Conservation (phyloP, 164 flowering plant species). For the Magnolia sinica region DNA sequence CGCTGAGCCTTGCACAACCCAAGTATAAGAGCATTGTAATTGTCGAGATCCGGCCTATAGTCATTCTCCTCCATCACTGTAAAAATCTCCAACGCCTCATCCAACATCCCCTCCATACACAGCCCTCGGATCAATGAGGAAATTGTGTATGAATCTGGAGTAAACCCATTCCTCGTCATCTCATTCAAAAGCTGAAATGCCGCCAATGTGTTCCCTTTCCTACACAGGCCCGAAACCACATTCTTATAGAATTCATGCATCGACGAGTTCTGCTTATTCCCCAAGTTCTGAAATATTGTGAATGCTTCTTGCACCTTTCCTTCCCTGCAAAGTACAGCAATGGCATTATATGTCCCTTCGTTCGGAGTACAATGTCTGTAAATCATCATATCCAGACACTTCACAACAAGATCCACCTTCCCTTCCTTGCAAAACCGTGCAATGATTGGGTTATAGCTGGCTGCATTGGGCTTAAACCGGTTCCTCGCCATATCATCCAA, state of each 20-base stretch:
- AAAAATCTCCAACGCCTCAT: slow-evolving; percentile 63
- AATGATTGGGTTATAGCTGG: slow-evolving; percentile 76
- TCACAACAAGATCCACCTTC: slow-evolving; percentile 50
- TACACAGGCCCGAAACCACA: slow-evolving; percentile 70
- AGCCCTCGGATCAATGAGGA: slow-evolving; percentile 81
- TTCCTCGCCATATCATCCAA: slow-evolving; percentile 57
- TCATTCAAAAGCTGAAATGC: slow-evolving; percentile 75
- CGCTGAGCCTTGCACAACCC: slow-evolving; percentile 69
- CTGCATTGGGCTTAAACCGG: slow-evolving; percentile 50
- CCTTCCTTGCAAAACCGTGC: slow-evolving; percentile 64
- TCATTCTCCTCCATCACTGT: slow-evolving; percentile 62
- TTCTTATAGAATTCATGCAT: slow-evolving; percentile 53
- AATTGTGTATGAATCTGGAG: slow-evolving; percentile 68
- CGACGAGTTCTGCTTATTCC: slow-evolving; percentile 45
- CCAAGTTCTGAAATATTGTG: slow-evolving; percentile 58
- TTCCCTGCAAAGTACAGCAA: slow-evolving; percentile 60
- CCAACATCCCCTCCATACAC: slow-evolving; percentile 78
- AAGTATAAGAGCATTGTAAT: slow-evolving; percentile 69
- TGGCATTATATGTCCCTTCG: slow-evolving; percentile 80
- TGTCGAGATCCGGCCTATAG: slow-evolving; percentile 50
- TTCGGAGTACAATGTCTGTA: slow-evolving; percentile 50
- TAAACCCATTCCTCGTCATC: slow-evolving; percentile 69
- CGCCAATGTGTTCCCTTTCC: slow-evolving; percentile 72
- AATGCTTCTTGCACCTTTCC: slow-evolving; percentile 72
- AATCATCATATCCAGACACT: slow-evolving; percentile 70